Evolutionary conservation across 208 protist species (phyloP).

Genomic region (Naegleria lovaniensis): DNA sequence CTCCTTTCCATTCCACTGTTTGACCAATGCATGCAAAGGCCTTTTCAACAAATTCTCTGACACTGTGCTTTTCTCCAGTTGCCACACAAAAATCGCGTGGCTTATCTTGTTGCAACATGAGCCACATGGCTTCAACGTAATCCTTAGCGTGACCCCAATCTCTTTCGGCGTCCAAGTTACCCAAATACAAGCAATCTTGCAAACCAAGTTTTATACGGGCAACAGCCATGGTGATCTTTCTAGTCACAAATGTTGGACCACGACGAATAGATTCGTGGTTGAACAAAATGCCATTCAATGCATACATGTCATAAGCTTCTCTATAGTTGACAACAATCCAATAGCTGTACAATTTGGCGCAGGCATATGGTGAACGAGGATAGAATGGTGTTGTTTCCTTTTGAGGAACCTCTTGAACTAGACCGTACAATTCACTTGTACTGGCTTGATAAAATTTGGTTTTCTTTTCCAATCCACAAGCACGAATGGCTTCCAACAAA

Average conservation of each 20-base stretch:
- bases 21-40: constrained; percentile 59
- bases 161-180: constrained; percentile 80
- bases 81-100: constrained; percentile 82
- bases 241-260: constrained; percentile 85
- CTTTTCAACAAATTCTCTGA: constrained; percentile 71
- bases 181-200: constrained; percentile 67
- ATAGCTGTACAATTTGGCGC: constrained; percentile 87
- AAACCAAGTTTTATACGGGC: constrained; percentile 70
- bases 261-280: constrained; percentile 90
- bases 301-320: constrained; percentile 81
- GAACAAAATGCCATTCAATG: constrained; percentile 90
- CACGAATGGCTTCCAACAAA: constrained; percentile 79
- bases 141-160: constrained; percentile 90
- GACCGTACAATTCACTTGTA: constrained; percentile 79
- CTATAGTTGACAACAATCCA: constrained; percentile 91
- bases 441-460: constrained; percentile 53
- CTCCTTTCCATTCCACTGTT: constrained; percentile 65
- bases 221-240: constrained; percentile 86
- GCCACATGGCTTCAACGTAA: constrained; percentile 85
- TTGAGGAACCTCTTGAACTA: constrained; percentile 79
- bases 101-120: constrained; percentile 82
- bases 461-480: constrained; percentile 52
- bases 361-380: constrained; percentile 82
- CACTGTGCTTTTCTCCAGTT: constrained; percentile 78
- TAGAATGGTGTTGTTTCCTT: constrained; percentile 89